Conservation (phyloP, 2,329 filamentous ascomycete genomes). For the Arthrobotrys sphaeroides region DNA sequence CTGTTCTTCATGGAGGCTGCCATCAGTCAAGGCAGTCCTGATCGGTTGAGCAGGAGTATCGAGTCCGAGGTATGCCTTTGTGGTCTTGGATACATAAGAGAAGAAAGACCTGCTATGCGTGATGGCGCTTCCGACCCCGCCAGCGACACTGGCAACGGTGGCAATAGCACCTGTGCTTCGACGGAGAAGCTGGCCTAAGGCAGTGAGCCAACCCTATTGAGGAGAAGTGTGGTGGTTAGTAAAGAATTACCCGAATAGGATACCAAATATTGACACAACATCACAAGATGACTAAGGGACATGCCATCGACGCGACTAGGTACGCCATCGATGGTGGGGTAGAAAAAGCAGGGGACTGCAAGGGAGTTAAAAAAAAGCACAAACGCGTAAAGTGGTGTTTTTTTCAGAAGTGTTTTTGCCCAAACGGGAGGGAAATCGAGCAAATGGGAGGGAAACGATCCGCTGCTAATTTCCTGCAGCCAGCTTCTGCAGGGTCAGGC, state of each 20-base stretch:
- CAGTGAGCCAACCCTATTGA: slow-evolving; percentile 27
- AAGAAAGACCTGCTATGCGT: slow-evolving; percentile 15
- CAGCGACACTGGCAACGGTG: background rate
- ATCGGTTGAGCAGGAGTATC: background rate
- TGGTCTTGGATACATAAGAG: slow-evolving; percentile 26
- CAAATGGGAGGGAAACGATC: background rate
- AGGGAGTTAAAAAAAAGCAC: background rate
- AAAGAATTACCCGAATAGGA: background rate
- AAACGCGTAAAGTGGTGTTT: slow-evolving; percentile 51
- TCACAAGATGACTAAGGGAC: background rate
- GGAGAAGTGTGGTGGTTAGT: background rate
- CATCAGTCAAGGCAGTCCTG: background rate
- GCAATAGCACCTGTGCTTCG: background rate
- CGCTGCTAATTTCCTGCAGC: slow-evolving; percentile 29
- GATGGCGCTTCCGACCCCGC: background rate
- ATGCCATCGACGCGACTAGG: slow-evolving; percentile 33
- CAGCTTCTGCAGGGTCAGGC: too few relatives aligned
- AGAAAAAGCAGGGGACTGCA: too few relatives aligned
- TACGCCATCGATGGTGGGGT: slow-evolving; percentile 20
- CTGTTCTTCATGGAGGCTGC: background rate
- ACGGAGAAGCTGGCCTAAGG: background rate
- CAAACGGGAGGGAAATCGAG: slow-evolving; percentile 23
- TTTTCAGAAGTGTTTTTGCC: too few relatives aligned
- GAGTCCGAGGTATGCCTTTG: slow-evolving; percentile 19
- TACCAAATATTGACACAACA: slow-evolving; percentile 9